Conservation (phyloP, 2,329 filamentous ascomycete genomes). For the Harringtonia aguacate region DNA sequence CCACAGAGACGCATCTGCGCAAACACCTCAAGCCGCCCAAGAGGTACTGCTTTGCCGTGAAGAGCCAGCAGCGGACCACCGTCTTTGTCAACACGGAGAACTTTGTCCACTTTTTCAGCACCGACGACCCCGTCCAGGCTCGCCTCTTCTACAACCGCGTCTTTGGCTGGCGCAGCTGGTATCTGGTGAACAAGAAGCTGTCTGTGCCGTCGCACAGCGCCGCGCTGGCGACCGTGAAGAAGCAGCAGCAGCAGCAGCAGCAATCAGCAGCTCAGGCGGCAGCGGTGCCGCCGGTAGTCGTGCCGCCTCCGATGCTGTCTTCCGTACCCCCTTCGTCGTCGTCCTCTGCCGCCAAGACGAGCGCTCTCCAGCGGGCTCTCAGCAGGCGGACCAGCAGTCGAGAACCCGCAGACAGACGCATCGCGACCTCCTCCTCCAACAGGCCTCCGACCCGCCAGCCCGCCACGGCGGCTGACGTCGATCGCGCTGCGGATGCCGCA, state of each 20-base stretch:
- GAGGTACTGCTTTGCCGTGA: constrained; percentile 75
- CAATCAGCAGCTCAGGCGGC: no score
- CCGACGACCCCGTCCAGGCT: constrained; percentile 58
- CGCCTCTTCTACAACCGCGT: constrained; percentile 60
- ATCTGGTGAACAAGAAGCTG: constrained; percentile 62
- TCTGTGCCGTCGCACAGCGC: constrained; percentile 14
- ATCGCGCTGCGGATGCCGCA: no score
- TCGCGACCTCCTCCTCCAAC: background rate
- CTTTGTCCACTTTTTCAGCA: constrained; percentile 87
- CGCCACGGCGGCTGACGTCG: no score
- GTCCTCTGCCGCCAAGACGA: background rate
- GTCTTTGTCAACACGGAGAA: constrained; percentile 76
- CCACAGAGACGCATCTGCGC: constrained; percentile 55
- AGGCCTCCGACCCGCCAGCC: no score
- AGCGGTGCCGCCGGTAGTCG: no score
- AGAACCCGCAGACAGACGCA: background rate
- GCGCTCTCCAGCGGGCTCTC: background rate
- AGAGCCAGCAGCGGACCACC: constrained; percentile 80
- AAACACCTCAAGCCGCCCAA: constrained; percentile 75
- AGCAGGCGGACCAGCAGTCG: background rate
- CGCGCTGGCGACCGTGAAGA: background rate
- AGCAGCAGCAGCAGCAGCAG: constrained; percentile 14
- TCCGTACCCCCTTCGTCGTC: background rate
- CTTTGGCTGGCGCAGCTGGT: constrained; percentile 86
- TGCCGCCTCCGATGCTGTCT: constrained; percentile 15